Conservation (phyloP, 805 yeast species). For the Clavispora carvajalis region DNA sequence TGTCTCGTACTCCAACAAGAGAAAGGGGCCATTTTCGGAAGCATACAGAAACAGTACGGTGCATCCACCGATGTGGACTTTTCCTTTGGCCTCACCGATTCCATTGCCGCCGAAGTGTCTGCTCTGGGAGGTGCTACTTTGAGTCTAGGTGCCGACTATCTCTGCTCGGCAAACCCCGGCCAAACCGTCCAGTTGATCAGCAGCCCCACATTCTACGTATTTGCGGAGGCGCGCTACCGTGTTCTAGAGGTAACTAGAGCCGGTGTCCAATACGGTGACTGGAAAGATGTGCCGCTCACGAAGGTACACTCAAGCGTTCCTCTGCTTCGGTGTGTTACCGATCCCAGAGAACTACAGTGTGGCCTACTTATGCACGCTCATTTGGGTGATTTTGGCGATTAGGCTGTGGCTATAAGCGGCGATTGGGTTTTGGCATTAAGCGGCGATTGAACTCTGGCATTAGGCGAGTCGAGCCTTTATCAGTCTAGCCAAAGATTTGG, state of each 20-base stretch:
- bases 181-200: slow-evolving; percentile 19
- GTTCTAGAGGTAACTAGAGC: slow-evolving; percentile 4
- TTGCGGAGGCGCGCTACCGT: slow-evolving; percentile 10
- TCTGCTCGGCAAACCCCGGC: slow-evolving; percentile 15
- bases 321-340: slow-evolving; percentile 16
- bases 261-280: slow-evolving; percentile 4
- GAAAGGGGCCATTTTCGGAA: slow-evolving; percentile 17
- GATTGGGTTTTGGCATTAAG: too few species aligned
- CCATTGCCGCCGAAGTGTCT: neutral
- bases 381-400: too few species aligned
- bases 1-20: slow-evolving; percentile 15
- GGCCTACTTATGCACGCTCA: neutral
- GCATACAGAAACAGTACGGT: slow-evolving; percentile 2
- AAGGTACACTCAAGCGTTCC: slow-evolving; percentile 9
- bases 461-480: too few species aligned
- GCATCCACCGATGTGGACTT: neutral
- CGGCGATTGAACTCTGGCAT: too few species aligned
- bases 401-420: too few species aligned
- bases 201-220: slow-evolving; percentile 12
- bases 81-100: neutral
- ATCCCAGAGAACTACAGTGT: slow-evolving; percentile 11
- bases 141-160: slow-evolving; percentile 10
- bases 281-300: slow-evolving; percentile 4
- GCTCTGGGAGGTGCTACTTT: slow-evolving; percentile 1
- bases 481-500: too few species aligned